phyloP scores from a whole-genome alignment of 1,139 yeast species.

The Pichia sp. region DNA sequence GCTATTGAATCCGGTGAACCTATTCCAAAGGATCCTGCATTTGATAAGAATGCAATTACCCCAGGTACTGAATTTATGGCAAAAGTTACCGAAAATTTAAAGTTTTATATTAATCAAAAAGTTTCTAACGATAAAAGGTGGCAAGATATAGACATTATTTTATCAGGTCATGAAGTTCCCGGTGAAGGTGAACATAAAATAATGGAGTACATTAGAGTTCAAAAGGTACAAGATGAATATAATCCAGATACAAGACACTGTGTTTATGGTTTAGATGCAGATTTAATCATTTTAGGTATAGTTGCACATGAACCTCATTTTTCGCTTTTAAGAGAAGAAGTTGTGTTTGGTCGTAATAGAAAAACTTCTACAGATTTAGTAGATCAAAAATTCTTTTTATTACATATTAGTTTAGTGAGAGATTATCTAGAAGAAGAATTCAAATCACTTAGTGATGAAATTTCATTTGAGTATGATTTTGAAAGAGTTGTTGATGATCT shows the following conservation, averaged over 20 bases:
- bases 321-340: conserved; percentile 92
- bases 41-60: conserved; percentile 92
- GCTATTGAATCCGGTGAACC: conserved; percentile 58
- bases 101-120: conserved; percentile 88
- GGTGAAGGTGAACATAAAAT: conserved; percentile 99
- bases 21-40: conserved; percentile 67
- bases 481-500: conserved; percentile 91
- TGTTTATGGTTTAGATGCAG: conserved; percentile 97
- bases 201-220: conserved; percentile 86
- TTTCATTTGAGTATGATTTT: conserved; percentile 67
- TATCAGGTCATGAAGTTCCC: conserved; percentile 97
- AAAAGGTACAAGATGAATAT: conserved; percentile 67
- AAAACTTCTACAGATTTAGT: conserved; percentile 50
- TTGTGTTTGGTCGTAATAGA: conserved; percentile 62
- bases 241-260: conserved; percentile 89
- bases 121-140: conserved; percentile 86
- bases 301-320: conserved; percentile 97
- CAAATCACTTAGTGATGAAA: conserved; percentile 54
- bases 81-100: conserved; percentile 71
- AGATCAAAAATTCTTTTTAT: conserved; percentile 72
- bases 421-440: conserved; percentile 90
- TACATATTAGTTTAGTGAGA: conserved; percentile 81
- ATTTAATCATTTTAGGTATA: conserved; percentile 91
- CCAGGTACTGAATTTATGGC: conserved; percentile 99
- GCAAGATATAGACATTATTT: conserved; percentile 76